Evolutionary conservation across 441 rosid species (phyloP).

Genomic region (Populus hybrid): DNA sequence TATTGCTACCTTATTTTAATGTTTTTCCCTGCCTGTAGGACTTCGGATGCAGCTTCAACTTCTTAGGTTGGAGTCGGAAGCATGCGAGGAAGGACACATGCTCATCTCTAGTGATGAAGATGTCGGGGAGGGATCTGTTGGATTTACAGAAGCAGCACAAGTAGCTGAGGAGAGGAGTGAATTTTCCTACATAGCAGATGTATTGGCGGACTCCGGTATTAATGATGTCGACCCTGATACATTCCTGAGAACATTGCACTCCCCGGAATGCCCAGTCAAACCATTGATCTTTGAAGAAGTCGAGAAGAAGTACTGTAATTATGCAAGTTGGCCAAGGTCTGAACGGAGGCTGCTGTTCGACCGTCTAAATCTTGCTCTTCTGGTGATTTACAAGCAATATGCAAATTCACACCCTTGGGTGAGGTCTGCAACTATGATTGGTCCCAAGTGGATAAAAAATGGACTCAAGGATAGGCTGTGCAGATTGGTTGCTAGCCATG

Average conservation of each 20-base stretch:
- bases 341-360: slow-evolving; percentile 78
- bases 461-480: slow-evolving; percentile 43
- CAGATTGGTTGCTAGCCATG: slow-evolving; percentile 35
- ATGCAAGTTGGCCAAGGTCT: slow-evolving; percentile 38
- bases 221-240: slow-evolving; percentile 38
- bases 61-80: slow-evolving; percentile 72
- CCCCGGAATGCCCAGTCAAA: slow-evolving; percentile 59
- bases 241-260: slow-evolving; percentile 52
- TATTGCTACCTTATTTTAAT: not conserved
- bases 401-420: slow-evolving; percentile 61
- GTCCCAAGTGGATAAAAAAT: slow-evolving; percentile 35
- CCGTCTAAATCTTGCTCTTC: slow-evolving; percentile 54
- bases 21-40: slow-evolving; percentile 35
- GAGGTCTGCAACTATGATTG: slow-evolving; percentile 23
- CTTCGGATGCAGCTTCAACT: slow-evolving; percentile 93
- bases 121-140: slow-evolving; percentile 30
- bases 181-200: slow-evolving; percentile 46
- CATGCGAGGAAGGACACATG: slow-evolving; percentile 57
- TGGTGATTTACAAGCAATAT: slow-evolving; percentile 42
- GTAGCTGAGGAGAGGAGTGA: slow-evolving; percentile 50
- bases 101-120: slow-evolving; percentile 68
- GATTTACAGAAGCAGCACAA: slow-evolving; percentile 28
- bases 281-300: slow-evolving; percentile 65
- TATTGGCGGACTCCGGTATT: slow-evolving; percentile 50
- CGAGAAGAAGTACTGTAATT: slow-evolving; percentile 52